Evolutionary conservation across 2,329 filamentous ascomycete genomes (phyloP).

Genomic region (Talaromyces verruculosus): DNA sequence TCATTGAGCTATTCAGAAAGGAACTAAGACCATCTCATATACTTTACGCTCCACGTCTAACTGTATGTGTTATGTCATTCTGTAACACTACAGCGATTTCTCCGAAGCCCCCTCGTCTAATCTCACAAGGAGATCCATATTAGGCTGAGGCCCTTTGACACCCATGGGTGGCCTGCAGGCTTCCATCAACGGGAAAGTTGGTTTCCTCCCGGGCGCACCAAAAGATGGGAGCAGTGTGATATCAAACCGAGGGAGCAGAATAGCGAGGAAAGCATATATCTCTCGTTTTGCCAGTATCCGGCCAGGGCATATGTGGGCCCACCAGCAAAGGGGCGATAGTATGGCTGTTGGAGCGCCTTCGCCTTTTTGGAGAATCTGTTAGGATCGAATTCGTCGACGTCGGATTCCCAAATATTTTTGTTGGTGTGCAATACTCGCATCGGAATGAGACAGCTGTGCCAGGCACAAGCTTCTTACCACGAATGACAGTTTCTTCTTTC

Average conservation of each 20-base stretch:
- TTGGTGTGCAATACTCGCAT: slow-evolving; percentile 6
- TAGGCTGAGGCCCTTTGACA: neutral
- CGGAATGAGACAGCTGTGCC: slow-evolving; percentile 6
- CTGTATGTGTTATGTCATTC: too few species aligned
- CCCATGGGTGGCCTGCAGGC: neutral
- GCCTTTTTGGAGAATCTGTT: slow-evolving; percentile 1
- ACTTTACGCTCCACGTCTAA: too few species aligned
- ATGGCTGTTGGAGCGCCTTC: slow-evolving; percentile 2
- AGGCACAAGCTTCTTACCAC: slow-evolving; percentile 1
- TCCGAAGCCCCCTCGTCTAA: slow-evolving; percentile 6
- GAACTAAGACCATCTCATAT: too few species aligned
- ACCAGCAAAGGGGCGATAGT: slow-evolving; percentile 10
- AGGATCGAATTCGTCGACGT: slow-evolving; percentile 3
- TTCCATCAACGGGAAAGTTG: slow-evolving; percentile 12
- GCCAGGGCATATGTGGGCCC: neutral
- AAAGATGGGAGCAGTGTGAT: neutral
- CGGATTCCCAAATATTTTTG: neutral
- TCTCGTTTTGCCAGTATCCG: slow-evolving; percentile 3
- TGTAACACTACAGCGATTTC: neutral
- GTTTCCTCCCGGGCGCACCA: neutral
- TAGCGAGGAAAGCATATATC: slow-evolving; percentile 9
- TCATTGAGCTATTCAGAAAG: too few species aligned
- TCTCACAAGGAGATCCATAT: slow-evolving; percentile 10
- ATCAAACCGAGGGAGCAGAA: slow-evolving; percentile 3
- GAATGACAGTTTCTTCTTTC: neutral